Evolutionary conservation across 257 asterid genomes (phyloP), one percentile per base, ranked within the genome.

Genomic region (Penstemon eatonii): DNA sequence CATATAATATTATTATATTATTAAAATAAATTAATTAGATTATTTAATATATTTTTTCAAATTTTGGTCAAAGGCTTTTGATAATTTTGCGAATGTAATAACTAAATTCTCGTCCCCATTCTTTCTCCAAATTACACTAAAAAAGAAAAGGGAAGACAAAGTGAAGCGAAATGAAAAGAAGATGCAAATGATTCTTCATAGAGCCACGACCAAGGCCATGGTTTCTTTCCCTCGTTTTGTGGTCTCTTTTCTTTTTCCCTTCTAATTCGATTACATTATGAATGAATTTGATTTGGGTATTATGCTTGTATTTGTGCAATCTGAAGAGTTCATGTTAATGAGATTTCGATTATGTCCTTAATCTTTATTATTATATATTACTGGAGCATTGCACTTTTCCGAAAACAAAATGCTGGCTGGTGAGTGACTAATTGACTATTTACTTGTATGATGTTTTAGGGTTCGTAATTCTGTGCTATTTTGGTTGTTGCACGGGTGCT

Each of bases 191-290:
- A 72, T 74, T 47, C 68, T 76, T 46, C 72, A 75, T 67, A 74
- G 81, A 81, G 72, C 81, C 15, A 71, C 81, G 59, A 73, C 77
- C 37, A 78, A 78, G 84, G 79, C 82, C 76, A 81, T 84, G 86
- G 85, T 74, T 70, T 79, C 86, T 80, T 65, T 76, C 78, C 86
- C 86, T 45, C 86, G 81, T 74, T 60, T 83, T 11, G 70, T 72
- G 89, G 89, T 84, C 56, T 76, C 9, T 8, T 46, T 55, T 51
- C 41, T 40, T 49, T 2, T 40, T 13, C 8, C n/a, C 33, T 33
- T 54, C 4, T 12, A 43, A 44, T 58, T 40, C 33, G 63, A 36
- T 39, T 63, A 9, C 15, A 3, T 57, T 55, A 37, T 19, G 5
- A 18, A 15, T 38, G 49, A 56, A 9, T 56, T 18, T 38, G 56